Evolutionary conservation across 768 basidiomycete species (phyloP).

Genomic region (Boletus huronensis): DNA sequence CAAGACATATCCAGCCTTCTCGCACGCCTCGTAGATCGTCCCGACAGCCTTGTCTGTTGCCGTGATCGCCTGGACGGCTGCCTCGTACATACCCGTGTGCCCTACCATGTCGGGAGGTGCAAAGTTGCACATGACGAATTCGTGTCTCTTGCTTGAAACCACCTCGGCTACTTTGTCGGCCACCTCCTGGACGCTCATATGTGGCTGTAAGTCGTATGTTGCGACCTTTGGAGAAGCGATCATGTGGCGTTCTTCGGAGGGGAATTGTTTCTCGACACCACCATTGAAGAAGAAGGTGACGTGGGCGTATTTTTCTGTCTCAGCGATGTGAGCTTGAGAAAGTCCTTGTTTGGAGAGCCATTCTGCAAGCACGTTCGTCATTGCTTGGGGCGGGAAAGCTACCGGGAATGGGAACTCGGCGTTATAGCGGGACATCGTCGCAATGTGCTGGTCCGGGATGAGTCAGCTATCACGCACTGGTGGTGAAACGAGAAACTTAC

Average conservation of each 20-base stretch:
- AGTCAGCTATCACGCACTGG: background rate
- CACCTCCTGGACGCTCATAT: slow-evolving; percentile 86
- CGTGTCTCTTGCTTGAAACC: slow-evolving; percentile 61
- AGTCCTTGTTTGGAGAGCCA: slow-evolving; percentile 77
- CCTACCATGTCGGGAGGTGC: slow-evolving; percentile 98
- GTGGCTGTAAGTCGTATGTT: slow-evolving; percentile 88
- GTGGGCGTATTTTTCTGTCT: slow-evolving; percentile 98
- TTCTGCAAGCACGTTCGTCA: slow-evolving; percentile 94
- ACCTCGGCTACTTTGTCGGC: slow-evolving; percentile 92
- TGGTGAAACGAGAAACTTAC: slow-evolving; percentile 39
- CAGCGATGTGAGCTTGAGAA: slow-evolving; percentile 90
- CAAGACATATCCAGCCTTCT: slow-evolving; percentile 82
- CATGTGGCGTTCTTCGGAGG: slow-evolving; percentile 78
- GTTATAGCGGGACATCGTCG: slow-evolving; percentile 94
- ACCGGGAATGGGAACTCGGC: slow-evolving; percentile 84
- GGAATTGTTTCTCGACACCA: slow-evolving; percentile 90
- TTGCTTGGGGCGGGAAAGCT: slow-evolving; percentile 90
- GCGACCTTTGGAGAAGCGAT: slow-evolving; percentile 91
- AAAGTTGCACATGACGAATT: slow-evolving; percentile 98
- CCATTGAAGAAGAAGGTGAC: slow-evolving; percentile 99
- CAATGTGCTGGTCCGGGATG: slow-evolving; percentile 55
- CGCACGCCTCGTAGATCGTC: slow-evolving; percentile 80
- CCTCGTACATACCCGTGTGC: slow-evolving; percentile 89
- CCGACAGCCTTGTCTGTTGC: slow-evolving; percentile 90
- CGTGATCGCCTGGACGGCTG: slow-evolving; percentile 82